phyloP scores from a whole-genome alignment of 2,329 filamentous ascomycete genomes.

The Intubia oerlemansii region DNA sequence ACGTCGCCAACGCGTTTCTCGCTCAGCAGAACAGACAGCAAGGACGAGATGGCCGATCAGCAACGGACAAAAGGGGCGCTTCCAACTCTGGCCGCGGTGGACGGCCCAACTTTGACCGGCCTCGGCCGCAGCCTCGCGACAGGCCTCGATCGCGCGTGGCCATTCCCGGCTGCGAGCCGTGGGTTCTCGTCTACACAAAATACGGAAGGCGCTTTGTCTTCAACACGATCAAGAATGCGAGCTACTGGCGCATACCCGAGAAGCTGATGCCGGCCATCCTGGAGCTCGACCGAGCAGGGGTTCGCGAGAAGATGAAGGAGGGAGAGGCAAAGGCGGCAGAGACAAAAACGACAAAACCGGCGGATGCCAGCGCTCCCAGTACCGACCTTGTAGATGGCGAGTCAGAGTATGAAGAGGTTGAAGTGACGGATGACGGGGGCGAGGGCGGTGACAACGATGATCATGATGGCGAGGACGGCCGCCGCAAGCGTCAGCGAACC shows the following conservation, averaged over 20 bases:
- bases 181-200: constrained; percentile 86
- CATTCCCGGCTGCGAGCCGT: constrained; percentile 68
- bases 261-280: constrained; percentile 63
- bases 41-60: neutral
- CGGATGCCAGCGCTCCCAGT: neutral
- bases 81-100: neutral
- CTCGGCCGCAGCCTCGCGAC: constrained; percentile 49
- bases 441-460: no score
- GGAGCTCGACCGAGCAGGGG: constrained; percentile 50
- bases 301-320: constrained; percentile 14
- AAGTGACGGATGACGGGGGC: constrained; percentile 38
- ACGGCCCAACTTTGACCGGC: constrained; percentile 30
- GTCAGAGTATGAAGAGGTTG: constrained; percentile 57
- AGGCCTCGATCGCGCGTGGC: constrained; percentile 58
- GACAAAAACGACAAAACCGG: neutral
- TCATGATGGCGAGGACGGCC: constrained; percentile 27
- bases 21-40: constrained; percentile 24
- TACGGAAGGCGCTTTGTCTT: constrained; percentile 77
- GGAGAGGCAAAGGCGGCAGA: neutral
- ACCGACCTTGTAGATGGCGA: constrained; percentile 34
- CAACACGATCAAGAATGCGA: constrained; percentile 68
- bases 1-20: constrained; percentile 37
- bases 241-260: constrained; percentile 86
- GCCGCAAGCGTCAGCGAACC: constrained; percentile 19
- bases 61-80: no score